A percentile compares a stretch with the other conserved stretches of the same genome.
These are phyloP conservation scores for Rhododendron ferrugineum DNA, from an alignment of 148 eudicot genomes.

Conservation along the genomic window DNA sequence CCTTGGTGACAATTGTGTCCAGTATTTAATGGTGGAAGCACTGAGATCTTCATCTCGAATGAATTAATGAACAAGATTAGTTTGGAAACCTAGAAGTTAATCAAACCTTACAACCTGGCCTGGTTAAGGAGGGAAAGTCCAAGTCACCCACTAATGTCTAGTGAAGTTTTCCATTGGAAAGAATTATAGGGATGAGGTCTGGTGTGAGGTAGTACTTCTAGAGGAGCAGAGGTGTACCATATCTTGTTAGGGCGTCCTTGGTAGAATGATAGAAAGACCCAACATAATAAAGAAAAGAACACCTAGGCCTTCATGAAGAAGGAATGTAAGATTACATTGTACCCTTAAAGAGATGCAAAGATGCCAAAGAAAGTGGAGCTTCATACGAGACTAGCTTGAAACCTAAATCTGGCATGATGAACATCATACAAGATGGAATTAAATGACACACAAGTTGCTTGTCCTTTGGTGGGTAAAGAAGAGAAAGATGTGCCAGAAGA, in stretches of 20 bases:
- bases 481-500: too few species aligned
- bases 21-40: too few species aligned
- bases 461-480: not conserved
- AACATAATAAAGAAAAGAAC: not conserved
- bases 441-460: not conserved
- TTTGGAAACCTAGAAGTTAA: too few species aligned
- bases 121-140: too few species aligned
- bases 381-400: not conserved
- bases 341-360: not conserved
- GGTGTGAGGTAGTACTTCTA: not conserved
- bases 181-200: not conserved
- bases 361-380: not conserved
- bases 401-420: not conserved
- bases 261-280: not conserved
- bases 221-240: not conserved
- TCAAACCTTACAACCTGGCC: too few species aligned
- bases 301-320: not conserved
- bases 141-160: not conserved
- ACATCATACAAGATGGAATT: not conserved
- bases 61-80: too few species aligned
- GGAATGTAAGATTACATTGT: not conserved
- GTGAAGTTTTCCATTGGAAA: not conserved
- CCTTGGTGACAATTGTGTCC: too few species aligned
- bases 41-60: too few species aligned
- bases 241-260: not conserved